A percentile compares a stretch with the other conserved stretches of the same genome.
These are phyloP conservation scores for Xylariales sp. DNA, from an alignment of 2,329 filamentous ascomycete species.

Conservation along the genomic window DNA sequence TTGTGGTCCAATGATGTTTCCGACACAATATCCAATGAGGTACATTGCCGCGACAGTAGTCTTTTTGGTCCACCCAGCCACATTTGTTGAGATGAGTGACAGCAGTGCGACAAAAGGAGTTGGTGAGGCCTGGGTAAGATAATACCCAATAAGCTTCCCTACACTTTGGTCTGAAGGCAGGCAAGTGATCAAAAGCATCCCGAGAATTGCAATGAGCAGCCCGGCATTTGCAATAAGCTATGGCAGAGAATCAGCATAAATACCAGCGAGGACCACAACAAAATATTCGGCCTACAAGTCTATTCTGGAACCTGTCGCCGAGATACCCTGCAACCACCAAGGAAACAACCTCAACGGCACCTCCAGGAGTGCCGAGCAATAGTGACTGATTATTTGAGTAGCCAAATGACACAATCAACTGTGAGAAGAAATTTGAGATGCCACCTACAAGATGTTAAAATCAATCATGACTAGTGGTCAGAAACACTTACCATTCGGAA, in stretches of 20 bases:
- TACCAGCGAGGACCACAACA: too few relatives aligned
- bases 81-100: constrained; percentile 59
- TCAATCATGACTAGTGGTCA: too few relatives aligned
- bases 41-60: constrained; percentile 53
- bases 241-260: too few relatives aligned
- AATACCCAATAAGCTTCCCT: constrained; percentile 60
- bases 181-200: constrained; percentile 61
- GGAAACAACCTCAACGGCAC: constrained; percentile 59
- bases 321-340: constrained; percentile 45
- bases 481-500: constrained; percentile 31
- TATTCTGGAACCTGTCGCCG: constrained; percentile 51
- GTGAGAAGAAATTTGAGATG: constrained; percentile 33
- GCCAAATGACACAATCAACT: constrained; percentile 51
- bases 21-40: constrained; percentile 45
- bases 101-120: constrained; percentile 61
- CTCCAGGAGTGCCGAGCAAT: constrained; percentile 61
- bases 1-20: constrained; percentile 50
- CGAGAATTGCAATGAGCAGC: constrained; percentile 49
- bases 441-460: constrained; percentile 21
- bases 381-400: constrained; percentile 59
- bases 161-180: constrained; percentile 52
- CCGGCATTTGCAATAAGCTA: constrained; percentile 47
- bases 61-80: constrained; percentile 55
- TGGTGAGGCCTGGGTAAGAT: constrained; percentile 56
- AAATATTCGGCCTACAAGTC: constrained; percentile 33